Conservation (phyloP, 306 rosid genomes). For the Cicer chorassanicum region DNA sequence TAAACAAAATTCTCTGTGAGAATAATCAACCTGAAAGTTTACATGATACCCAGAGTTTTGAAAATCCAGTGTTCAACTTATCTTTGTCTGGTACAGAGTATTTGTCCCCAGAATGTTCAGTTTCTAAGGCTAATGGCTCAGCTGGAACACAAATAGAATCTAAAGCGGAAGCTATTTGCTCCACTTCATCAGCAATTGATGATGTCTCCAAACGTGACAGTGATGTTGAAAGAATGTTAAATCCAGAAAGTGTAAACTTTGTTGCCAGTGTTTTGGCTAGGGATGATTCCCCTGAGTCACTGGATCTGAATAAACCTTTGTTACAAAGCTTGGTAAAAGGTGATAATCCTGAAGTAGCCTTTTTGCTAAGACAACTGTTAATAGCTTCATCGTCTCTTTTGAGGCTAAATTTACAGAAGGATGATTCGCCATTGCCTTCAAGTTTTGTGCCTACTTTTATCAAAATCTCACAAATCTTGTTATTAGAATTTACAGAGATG, state of each 20-base stretch:
- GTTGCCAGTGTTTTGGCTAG: constrained; percentile 56
- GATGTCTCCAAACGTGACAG: constrained; percentile 41
- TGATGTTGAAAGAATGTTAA: constrained; percentile 44
- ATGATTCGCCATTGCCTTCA: constrained; percentile 52
- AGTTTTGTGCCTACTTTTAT: constrained; percentile 54
- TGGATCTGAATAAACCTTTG: constrained; percentile 58
- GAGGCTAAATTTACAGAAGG: constrained; percentile 64
- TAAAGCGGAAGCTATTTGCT: constrained; percentile 47
- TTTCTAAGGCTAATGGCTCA: constrained; percentile 47
- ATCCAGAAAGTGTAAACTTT: constrained; percentile 48
- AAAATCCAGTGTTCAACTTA: constrained; percentile 32
- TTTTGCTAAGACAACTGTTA: constrained; percentile 73
- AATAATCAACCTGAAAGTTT: constrained; percentile 48
- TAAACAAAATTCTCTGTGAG: constrained; percentile 55
- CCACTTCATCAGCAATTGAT: constrained; percentile 47
- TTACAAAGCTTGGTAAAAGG: constrained; percentile 72
- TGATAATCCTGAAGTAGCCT: constrained; percentile 61
- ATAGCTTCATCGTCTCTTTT: constrained; percentile 72
- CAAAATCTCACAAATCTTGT: constrained; percentile 66
- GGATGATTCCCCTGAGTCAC: constrained; percentile 55
- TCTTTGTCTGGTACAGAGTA: constrained; percentile 40
- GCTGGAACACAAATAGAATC: constrained; percentile 38
- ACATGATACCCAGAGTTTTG: constrained; percentile 48
- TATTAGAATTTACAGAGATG: constrained; percentile 66
- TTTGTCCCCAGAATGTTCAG: constrained; percentile 27